A percentile compares a stretch with the other conserved stretches of the same genome.
Evolutionary conservation across 345 rosid species (phyloP).

Genomic region (Eucalyptus camaldulensis): DNA sequence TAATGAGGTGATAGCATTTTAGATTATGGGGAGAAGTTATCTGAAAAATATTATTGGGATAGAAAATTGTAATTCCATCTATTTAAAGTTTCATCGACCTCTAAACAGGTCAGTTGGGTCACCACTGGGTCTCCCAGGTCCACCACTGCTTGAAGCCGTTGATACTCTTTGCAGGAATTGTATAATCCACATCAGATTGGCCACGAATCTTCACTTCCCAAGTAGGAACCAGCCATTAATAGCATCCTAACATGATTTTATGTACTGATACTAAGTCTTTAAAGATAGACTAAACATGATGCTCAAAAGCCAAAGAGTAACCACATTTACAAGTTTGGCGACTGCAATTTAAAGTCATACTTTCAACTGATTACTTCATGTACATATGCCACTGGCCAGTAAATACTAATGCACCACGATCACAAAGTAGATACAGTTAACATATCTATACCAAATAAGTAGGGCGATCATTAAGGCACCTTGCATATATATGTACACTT

Average conservation of each 20-base stretch:
- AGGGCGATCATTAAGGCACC: background rate
- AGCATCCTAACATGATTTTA: background rate
- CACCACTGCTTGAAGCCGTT: background rate
- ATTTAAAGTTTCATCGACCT: background rate
- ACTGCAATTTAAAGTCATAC: background rate
- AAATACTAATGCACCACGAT: background rate
- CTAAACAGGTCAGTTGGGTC: background rate
- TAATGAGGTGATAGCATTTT: background rate
- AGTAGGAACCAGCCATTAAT: background rate
- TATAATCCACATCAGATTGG: background rate
- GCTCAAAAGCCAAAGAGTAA: background rate
- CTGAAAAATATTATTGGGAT: background rate
- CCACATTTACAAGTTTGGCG: background rate
- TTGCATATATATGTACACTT: background rate
- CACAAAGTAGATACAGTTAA: background rate
- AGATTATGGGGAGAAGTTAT: background rate
- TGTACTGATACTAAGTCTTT: background rate
- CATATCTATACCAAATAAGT: background rate
- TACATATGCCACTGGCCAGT: background rate
- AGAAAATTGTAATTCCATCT: background rate
- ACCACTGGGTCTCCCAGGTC: background rate
- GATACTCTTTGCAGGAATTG: background rate
- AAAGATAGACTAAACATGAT: background rate
- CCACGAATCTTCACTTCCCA: background rate
- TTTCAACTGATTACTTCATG: background rate